Percentiles rank a stretch among this genome's conserved stretches.
These are phyloP conservation scores for Teratosphaeria zuluensis DNA, from an alignment of 2,329 filamentous ascomycete genomes.

Conservation along the genomic window DNA sequence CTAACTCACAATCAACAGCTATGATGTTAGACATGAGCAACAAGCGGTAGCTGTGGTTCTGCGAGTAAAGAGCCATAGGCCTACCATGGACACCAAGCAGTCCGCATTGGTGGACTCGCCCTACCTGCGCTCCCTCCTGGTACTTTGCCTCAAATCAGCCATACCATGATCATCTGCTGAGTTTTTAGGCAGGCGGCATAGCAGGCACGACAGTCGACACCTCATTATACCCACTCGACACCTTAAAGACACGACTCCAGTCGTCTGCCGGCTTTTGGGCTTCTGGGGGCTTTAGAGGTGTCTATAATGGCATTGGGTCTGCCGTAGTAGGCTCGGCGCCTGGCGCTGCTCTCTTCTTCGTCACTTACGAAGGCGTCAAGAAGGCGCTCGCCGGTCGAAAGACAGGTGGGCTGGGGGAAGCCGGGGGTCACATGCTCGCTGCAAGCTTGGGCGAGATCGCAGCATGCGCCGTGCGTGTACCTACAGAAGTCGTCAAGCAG, in stretches of 20 bases:
- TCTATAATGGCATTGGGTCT: conserved; percentile 86
- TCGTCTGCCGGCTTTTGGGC: conserved; percentile 67
- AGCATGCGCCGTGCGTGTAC: conserved; percentile 84
- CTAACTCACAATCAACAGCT: background rate
- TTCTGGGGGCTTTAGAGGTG: conserved; percentile 77
- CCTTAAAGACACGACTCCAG: conserved; percentile 94
- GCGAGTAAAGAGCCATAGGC: background rate
- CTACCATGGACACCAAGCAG: conserved; percentile 1
- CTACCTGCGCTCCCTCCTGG: conserved; percentile 38
- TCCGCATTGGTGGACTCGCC: conserved; percentile 29
- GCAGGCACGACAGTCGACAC: conserved; percentile 95
- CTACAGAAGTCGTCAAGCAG: conserved; percentile 96
- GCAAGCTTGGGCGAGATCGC: conserved; percentile 82
- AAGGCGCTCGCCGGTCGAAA: conserved; percentile 2
- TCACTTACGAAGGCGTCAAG: conserved; percentile 25
- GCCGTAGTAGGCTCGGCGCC: conserved; percentile 87
- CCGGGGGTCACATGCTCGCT: conserved; percentile 64
- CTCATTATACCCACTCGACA: conserved; percentile 95
- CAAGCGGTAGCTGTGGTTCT: background rate
- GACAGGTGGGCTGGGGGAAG: conserved; percentile 19
- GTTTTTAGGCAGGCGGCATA: conserved; percentile 63
- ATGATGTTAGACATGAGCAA: background rate
- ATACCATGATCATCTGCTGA: background rate
- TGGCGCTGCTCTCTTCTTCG: conserved; percentile 90
- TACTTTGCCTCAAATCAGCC: conserved; percentile 18